Conservation (phyloP, 2,329 filamentous ascomycete species). For the Verticillium isaacii region DNA sequence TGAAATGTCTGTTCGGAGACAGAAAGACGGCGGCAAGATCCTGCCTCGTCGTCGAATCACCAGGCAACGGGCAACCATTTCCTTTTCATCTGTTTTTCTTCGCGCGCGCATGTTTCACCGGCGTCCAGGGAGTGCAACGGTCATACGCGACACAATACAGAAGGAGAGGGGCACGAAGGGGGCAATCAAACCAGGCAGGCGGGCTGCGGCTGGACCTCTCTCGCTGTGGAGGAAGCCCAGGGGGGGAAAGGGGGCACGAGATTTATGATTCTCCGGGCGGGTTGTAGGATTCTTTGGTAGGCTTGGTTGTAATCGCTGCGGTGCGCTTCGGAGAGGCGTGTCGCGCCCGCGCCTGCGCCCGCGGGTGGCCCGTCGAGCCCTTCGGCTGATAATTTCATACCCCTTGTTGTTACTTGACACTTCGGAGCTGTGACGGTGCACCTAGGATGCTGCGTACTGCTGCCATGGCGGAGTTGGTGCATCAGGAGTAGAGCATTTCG, state of each 20-base stretch:
- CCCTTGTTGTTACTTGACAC: not conserved
- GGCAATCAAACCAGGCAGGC: not conserved
- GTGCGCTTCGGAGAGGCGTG: not conserved
- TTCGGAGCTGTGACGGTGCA: not conserved
- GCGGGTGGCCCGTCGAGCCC: not conserved
- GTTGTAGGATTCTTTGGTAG: not conserved
- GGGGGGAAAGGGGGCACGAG: not conserved
- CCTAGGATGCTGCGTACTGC: not conserved
- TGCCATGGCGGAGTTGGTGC: too few relatives aligned
- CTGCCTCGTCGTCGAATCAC: not conserved
- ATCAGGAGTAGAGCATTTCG: too few relatives aligned
- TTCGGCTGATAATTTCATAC: constrained; percentile 8
- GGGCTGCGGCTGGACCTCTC: not conserved
- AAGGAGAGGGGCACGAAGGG: not conserved
- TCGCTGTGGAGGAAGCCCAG: not conserved
- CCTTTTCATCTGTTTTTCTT: not conserved
- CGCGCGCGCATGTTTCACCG: not conserved
- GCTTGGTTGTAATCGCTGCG: constrained; percentile 1
- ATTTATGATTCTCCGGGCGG: not conserved
- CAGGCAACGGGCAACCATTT: not conserved
- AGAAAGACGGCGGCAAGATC: not conserved
- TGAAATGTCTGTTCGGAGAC: not conserved
- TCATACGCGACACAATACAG: not conserved
- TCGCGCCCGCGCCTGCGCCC: not conserved
- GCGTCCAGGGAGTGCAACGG: constrained; percentile 2